A percentile compares a stretch with the other conserved stretches of the same genome.
Evolutionary conservation across 2,329 filamentous ascomycete genomes (phyloP).

Genomic region (Bretziella fagacearum): DNA sequence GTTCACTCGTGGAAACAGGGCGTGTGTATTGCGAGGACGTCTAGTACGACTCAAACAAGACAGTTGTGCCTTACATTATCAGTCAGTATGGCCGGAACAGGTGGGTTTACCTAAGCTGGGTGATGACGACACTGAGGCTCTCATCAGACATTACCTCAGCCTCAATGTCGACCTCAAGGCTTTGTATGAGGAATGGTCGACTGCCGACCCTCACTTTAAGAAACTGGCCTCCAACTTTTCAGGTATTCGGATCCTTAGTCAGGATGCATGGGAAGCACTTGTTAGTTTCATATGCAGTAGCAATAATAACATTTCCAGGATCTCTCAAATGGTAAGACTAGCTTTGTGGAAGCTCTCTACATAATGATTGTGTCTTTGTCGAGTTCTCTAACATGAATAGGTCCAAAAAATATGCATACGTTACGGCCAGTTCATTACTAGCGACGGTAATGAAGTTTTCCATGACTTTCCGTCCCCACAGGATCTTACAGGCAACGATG

Average conservation of each 20-base stretch:
- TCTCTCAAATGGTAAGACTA: constrained; percentile 68
- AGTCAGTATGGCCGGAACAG: constrained; percentile 40
- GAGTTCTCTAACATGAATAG: constrained; percentile 21
- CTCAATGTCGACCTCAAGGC: constrained; percentile 56
- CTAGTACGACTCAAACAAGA: constrained; percentile 79
- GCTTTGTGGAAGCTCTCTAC: not conserved
- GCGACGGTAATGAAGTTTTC: constrained; percentile 52
- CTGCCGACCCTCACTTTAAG: constrained; percentile 71
- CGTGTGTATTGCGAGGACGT: constrained; percentile 70
- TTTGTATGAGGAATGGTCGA: constrained; percentile 78
- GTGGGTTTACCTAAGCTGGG: constrained; percentile 14
- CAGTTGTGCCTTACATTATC: constrained; percentile 59
- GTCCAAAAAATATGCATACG: constrained; percentile 74
- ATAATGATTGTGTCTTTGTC: not conserved
- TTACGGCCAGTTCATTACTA: constrained; percentile 63
- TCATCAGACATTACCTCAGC: constrained; percentile 77
- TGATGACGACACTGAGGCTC: constrained; percentile 50
- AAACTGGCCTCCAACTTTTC: constrained; percentile 74
- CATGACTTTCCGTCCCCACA: constrained; percentile 75
- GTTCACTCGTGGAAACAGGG: constrained; percentile 29
- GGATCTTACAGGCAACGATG: constrained; percentile 52
- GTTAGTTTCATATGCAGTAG: constrained; percentile 95
- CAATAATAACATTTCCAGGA: constrained; percentile 93
- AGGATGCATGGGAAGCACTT: constrained; percentile 91
- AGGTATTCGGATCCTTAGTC: constrained; percentile 79